These are phyloP conservation scores for Cyclotella choctawhatcheeana DNA, from an alignment of 108 stramenopile genomes.

Conservation along the genomic window DNA sequence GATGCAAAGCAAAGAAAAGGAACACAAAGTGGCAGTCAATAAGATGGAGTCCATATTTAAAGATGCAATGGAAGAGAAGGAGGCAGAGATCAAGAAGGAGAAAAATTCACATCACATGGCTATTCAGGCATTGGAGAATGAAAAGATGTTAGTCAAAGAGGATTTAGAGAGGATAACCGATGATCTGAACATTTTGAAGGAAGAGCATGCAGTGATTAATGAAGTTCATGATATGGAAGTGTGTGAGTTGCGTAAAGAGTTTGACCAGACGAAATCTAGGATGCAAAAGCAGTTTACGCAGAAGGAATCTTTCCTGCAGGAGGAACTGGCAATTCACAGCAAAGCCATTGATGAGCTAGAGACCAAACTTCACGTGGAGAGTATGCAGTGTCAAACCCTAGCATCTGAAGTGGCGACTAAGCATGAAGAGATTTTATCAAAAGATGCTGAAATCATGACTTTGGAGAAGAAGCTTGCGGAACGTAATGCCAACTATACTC, in stretches of 20 bases:
- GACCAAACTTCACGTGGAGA: background rate
- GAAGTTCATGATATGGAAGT: constrained; percentile 4
- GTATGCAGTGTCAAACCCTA: background rate
- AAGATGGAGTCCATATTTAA: background rate
- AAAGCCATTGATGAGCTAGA: constrained; percentile 13
- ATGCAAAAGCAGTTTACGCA: background rate
- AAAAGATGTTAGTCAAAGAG: background rate
- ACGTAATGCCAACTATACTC: background rate
- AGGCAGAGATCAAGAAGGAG: background rate
- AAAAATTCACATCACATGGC: background rate
- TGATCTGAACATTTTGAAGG: constrained; percentile 12
- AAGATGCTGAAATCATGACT: background rate
- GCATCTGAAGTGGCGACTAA: constrained; percentile 8
- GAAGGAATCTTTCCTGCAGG: background rate
- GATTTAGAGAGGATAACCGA: background rate
- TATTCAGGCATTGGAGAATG: background rate
- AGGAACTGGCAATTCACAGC: background rate
- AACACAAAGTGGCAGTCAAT: background rate
- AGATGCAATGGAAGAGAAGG: constrained; percentile 4
- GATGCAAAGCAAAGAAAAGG: constrained; percentile 6
- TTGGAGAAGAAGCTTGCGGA: constrained; percentile 13
- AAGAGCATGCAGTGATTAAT: constrained; percentile 2
- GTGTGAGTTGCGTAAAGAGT: background rate
- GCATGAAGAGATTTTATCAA: constrained; percentile 2
- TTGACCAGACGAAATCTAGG: background rate